These are phyloP conservation scores for Saccharomycopsis sp. DNA, from an alignment of 805 yeast species.

Conservation along the genomic window DNA sequence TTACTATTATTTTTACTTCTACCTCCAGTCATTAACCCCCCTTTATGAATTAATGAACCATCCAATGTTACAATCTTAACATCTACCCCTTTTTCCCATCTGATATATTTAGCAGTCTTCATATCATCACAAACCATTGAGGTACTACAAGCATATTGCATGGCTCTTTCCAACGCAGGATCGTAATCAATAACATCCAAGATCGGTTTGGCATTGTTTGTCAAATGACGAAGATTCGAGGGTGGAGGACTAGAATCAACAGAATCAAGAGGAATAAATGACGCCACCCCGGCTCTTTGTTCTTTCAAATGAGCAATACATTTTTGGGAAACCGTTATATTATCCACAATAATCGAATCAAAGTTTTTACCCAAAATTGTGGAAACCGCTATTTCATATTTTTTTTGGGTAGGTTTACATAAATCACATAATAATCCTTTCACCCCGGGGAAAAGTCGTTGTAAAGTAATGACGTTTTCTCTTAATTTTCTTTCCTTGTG, in stretches of 20 bases:
- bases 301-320: conserved; percentile 76
- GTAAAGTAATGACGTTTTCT: conserved; percentile 62
- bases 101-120: conserved; percentile 55
- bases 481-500: conserved; percentile 57
- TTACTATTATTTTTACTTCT: conserved; percentile 27
- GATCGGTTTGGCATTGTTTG: conserved; percentile 50
- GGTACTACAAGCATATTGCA: conserved; percentile 70
- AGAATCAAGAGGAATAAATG: conserved; percentile 82
- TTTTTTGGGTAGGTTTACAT: conserved; percentile 64
- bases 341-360: conserved; percentile 80
- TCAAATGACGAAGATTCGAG: conserved; percentile 42
- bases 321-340: conserved; percentile 52
- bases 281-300: conserved; percentile 74
- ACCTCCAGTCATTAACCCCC: conserved; percentile 94
- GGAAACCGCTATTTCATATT: conserved; percentile 63
- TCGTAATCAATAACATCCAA: conserved; percentile 69
- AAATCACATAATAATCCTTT: conserved; percentile 72
- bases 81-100: conserved; percentile 51
- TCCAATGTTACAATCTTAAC: conserved; percentile 71
- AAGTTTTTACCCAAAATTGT: conserved; percentile 69
- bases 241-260: conserved; percentile 48
- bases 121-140: conserved; percentile 69
- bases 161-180: conserved; percentile 58
- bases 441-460: conserved; percentile 75
- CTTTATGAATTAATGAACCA: conserved; percentile 75